Percentiles rank a stretch among this genome's conserved stretches.
These are phyloP conservation scores for Chaetomium fimeti DNA, from an alignment of 495 filamentous ascomycete genomes.

Conservation along the genomic window DNA sequence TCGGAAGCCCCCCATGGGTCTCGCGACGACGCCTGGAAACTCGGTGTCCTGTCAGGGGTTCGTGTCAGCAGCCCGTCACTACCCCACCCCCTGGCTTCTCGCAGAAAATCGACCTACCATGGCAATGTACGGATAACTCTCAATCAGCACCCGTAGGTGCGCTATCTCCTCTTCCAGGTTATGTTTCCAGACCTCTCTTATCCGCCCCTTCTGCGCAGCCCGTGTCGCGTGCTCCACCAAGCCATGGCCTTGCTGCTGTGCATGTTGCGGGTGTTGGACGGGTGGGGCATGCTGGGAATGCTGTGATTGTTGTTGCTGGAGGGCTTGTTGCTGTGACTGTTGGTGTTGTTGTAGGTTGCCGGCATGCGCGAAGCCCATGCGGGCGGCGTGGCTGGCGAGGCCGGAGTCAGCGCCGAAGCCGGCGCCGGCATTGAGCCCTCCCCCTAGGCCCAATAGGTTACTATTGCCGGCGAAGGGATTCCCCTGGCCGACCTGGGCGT, in stretches of 20 bases:
- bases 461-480: constrained; percentile 64
- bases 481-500: constrained; percentile 60
- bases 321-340: constrained; percentile 44
- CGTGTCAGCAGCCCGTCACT: background rate
- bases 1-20: constrained; percentile 89
- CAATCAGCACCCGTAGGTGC: constrained; percentile 71
- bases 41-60: constrained; percentile 74
- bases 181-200: constrained; percentile 91
- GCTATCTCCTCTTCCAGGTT: constrained; percentile 91
- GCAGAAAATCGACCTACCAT: constrained; percentile 63
- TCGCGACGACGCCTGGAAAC: constrained; percentile 92
- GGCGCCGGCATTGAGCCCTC: constrained; percentile 42
- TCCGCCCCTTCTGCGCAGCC: constrained; percentile 60
- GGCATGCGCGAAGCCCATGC: constrained; percentile 79
- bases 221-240: constrained; percentile 45
- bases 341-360: constrained; percentile 67
- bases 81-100: background rate
- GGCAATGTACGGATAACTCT: constrained; percentile 89
- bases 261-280: constrained; percentile 39
- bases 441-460: constrained; percentile 60
- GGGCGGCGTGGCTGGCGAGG: constrained; percentile 82
- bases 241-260: constrained; percentile 52
- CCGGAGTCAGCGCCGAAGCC: constrained; percentile 69
- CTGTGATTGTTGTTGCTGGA: constrained; percentile 45
- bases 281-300: constrained; percentile 32